phyloP scores from a whole-genome alignment of 805 yeast species.

The Candida railenensis region DNA sequence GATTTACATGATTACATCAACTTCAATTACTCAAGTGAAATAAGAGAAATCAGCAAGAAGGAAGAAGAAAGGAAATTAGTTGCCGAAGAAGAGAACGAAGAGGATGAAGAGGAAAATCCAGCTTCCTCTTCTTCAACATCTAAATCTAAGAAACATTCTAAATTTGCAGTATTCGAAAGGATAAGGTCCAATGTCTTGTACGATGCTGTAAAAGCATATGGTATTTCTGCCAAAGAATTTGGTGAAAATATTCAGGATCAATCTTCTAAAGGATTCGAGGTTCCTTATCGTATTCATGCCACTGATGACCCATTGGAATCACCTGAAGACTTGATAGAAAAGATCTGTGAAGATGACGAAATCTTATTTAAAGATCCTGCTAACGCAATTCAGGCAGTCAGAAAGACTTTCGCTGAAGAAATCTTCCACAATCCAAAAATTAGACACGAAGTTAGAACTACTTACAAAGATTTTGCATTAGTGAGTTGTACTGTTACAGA shows the following conservation, averaged over 20 bases:
- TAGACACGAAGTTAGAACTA: constrained; percentile 65
- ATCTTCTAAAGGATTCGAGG: constrained; percentile 46
- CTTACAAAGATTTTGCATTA: constrained; percentile 61
- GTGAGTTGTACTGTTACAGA: constrained; percentile 79
- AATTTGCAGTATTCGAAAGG: constrained; percentile 62
- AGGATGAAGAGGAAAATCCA: constrained; percentile 18
- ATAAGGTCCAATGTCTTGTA: constrained; percentile 64
- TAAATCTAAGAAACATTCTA: constrained; percentile 51
- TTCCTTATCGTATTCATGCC: constrained; percentile 58
- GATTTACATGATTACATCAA: constrained; percentile 83
- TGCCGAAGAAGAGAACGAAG: constrained; percentile 12
- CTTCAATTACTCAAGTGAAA: constrained; percentile 63
- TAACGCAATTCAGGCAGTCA: constrained; percentile 70
- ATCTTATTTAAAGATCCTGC: constrained; percentile 55
- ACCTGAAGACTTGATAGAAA: constrained; percentile 61
- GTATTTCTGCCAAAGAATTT: constrained; percentile 74
- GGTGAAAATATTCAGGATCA: constrained; percentile 77
- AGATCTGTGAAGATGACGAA: constrained; percentile 42
- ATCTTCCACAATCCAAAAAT: constrained; percentile 77
- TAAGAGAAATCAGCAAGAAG: constrained; percentile 40
- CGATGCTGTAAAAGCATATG: constrained; percentile 66
- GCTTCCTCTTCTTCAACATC: constrained; percentile 9
- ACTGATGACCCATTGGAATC: constrained; percentile 64
- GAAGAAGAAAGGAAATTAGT: constrained; percentile 15
- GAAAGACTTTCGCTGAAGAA: constrained; percentile 75